Evolutionary conservation across 257 asterid genomes (phyloP), one percentile per base, ranked within the genome.

Genomic region (Penstemon barbatus): DNA sequence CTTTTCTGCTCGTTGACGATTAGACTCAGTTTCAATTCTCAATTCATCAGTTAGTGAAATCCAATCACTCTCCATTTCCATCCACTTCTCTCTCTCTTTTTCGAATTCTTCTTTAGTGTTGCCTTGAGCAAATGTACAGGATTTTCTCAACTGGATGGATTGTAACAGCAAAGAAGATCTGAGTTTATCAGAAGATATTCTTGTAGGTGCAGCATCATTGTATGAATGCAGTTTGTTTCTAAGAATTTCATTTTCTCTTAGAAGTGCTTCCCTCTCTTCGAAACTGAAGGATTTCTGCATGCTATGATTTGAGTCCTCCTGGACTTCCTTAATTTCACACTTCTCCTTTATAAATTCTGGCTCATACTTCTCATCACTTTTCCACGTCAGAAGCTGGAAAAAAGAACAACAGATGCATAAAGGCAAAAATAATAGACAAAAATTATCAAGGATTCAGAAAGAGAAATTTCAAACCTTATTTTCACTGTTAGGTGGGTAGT

Each of bases 11-110:
- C 86, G 73, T 48, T 77, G 85, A 6, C 97, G 93, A 63, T 76
- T 79, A 43, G 87, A 63, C 76, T 94, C 99, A 0, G 91, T 83
- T 33, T 94, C 98, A 9, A 89, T 87, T 71, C 99, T 84, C 66
- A 94, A 71, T 71, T 94, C 99, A 54, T 91, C 99, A 3, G 99
- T 94, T 6, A 94, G 79, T 52, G 96, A 94, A 33, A 94, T 94
- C 99, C 98, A 94, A 7, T 89, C 97, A 6, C 99, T 94, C 79
- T 91, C 99, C 96, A 89, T 91, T 74, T 94, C 99, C 77, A 85
- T 87, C 97, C 96, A 94, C 69, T 80, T 85, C 44, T 93, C 69
- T 63, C 96, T 78, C 76, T 91, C 97, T 74, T 85, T 86, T 80
- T 94, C 98, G 5, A 91, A 75, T 56, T 94, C 99, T 74, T 86